Conservation (phyloP, 371 early-diverging fungal species). For the Actinomortierella ambigua region DNA sequence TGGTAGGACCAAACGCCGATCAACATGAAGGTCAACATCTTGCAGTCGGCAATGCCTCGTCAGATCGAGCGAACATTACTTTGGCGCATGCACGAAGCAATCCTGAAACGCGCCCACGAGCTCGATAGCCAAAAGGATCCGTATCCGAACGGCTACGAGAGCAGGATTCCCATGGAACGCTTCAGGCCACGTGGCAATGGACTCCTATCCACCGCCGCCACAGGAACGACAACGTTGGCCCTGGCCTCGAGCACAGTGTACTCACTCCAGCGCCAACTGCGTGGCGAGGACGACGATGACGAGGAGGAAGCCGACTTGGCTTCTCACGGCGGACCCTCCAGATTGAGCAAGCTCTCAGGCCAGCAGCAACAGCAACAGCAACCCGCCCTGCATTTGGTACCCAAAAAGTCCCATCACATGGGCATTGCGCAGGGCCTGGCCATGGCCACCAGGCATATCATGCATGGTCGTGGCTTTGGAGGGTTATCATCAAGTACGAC, state of each 20-base stretch:
- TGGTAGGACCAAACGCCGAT: conserved; percentile 31
- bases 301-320: too few relatives aligned
- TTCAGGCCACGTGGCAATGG: neutral
- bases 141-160: conserved; percentile 17
- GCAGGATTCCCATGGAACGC: conserved; percentile 4
- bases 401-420: too few relatives aligned
- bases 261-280: conserved; percentile 1
- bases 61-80: conserved; percentile 48
- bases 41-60: conserved; percentile 43
- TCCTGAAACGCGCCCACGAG: conserved; percentile 48
- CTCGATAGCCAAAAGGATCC: conserved; percentile 45
- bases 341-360: too few relatives aligned
- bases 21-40: conserved; percentile 43
- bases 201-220: neutral
- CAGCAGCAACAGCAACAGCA: too few relatives aligned
- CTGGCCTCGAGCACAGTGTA: conserved; percentile 9
- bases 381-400: too few relatives aligned
- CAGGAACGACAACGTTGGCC: conserved; percentile 6
- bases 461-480: conserved; percentile 30
- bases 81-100: conserved; percentile 51
- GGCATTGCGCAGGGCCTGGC: conserved; percentile 21
- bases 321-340: too few relatives aligned
- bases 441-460: conserved; percentile 38
- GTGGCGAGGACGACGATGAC: too few relatives aligned
- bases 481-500: conserved; percentile 4